phyloP scores from a whole-genome alignment of 495 filamentous ascomycete species.

The Baudoinia panamericana region DNA sequence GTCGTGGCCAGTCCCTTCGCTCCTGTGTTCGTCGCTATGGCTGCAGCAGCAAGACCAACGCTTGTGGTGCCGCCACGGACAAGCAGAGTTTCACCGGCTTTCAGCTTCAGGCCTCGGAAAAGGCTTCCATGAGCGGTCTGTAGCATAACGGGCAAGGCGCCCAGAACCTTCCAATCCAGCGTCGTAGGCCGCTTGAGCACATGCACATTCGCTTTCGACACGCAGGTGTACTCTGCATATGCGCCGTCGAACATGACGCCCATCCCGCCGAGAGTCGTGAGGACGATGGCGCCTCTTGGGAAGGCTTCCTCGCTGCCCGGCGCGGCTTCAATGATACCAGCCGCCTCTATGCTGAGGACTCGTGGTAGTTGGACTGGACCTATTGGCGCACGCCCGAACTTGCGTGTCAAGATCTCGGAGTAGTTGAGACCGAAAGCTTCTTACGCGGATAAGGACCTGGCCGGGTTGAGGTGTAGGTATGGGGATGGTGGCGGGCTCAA shows the following conservation, averaged over 20 bases:
- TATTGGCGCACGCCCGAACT: background rate
- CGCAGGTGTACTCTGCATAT: conserved; percentile 42
- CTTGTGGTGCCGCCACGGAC: conserved; percentile 40
- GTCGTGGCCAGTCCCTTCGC: conserved; percentile 32
- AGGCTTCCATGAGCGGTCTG: conserved; percentile 43
- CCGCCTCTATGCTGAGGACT: conserved; percentile 35
- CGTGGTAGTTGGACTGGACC: background rate
- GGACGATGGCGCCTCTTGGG: conserved; percentile 32
- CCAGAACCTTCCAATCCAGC: conserved; percentile 33
- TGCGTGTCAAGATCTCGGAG: conserved; percentile 41
- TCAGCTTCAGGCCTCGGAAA: conserved; percentile 28
- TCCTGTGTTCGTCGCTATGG: conserved; percentile 36
- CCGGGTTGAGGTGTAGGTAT: conserved; percentile 24
- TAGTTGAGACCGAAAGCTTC: conserved; percentile 44
- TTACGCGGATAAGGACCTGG: conserved; percentile 36
- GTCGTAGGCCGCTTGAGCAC: conserved; percentile 13
- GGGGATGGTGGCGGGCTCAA: conserved; percentile 17
- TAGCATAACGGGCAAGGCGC: conserved; percentile 43
- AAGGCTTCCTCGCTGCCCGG: conserved; percentile 29
- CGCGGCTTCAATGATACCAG: conserved; percentile 33
- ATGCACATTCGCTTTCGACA: conserved; percentile 34
- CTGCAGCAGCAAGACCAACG: conserved; percentile 37
- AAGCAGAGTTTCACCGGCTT: conserved; percentile 34
- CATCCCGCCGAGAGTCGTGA: conserved; percentile 42
- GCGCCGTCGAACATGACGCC: conserved; percentile 39